A percentile compares a stretch with the other conserved stretches of the same genome.
phyloP scores from a whole-genome alignment of 176 grass and related monocot species.

The Phyllostachys edulis region DNA sequence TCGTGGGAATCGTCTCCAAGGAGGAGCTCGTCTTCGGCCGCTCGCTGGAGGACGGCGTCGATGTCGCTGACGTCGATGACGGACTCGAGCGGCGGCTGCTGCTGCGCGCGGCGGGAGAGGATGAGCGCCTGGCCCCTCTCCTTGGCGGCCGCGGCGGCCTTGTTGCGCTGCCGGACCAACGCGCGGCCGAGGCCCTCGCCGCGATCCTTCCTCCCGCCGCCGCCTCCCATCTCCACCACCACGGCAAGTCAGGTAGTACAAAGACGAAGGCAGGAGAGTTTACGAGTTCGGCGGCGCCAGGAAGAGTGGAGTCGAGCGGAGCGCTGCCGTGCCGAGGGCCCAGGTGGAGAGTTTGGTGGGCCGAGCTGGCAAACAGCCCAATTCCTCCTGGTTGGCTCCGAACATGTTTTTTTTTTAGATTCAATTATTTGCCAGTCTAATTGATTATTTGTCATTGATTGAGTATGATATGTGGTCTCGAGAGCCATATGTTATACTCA shows the following conservation, averaged over 20 bases:
- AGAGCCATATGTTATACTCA: no score
- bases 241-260: neutral
- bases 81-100: conserved; percentile 55
- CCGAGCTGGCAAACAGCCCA: neutral
- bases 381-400: neutral
- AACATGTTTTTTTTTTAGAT: no score
- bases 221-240: neutral
- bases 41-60: conserved; percentile 53
- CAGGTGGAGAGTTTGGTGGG: neutral
- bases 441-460: no score
- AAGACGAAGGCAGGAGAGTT: neutral
- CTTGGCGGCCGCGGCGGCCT: conserved; percentile 41
- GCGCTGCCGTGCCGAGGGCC: no score
- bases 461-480: no score
- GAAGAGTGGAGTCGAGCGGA: neutral
- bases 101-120: conserved; percentile 41
- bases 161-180: conserved; percentile 60
- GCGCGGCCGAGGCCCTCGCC: conserved; percentile 58
- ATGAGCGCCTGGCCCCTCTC: conserved; percentile 57
- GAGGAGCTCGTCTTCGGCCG: conserved; percentile 38
- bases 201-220: conserved; percentile 45
- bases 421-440: no score
- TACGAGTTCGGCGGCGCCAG: neutral
- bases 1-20: neutral
- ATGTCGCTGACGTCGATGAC: conserved; percentile 77